A percentile compares a stretch with the other conserved stretches of the same genome.
phyloP scores from a whole-genome alignment of 345 rosid genomes.

The Gynandropsis gynandra region DNA sequence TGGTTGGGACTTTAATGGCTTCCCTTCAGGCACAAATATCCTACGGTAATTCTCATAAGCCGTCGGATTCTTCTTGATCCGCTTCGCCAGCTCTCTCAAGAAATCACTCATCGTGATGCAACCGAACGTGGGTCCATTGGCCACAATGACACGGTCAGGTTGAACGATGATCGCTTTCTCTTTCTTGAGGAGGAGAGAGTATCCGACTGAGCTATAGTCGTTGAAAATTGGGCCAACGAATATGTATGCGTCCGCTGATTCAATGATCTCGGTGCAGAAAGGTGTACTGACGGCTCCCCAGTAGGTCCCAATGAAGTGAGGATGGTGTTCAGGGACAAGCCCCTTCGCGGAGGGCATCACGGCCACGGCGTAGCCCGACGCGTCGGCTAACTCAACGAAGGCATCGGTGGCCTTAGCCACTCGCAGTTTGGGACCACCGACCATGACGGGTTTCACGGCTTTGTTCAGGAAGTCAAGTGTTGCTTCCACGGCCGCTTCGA shows the following conservation, averaged over 20 bases:
- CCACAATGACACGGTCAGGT: conserved; percentile 48
- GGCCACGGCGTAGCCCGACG: conserved; percentile 42
- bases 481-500: conserved; percentile 53
- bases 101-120: conserved; percentile 50
- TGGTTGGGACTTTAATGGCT: conserved; percentile 29
- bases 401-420: conserved; percentile 40
- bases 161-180: conserved; percentile 47
- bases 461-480: conserved; percentile 43
- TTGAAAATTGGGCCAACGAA: conserved; percentile 53
- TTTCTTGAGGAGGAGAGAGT: conserved; percentile 45
- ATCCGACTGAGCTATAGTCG: conserved; percentile 45
- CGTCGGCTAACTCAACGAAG: conserved; percentile 40
- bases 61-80: conserved; percentile 32
- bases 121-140: conserved; percentile 42
- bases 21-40: conserved; percentile 44
- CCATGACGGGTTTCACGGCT: conserved; percentile 57
- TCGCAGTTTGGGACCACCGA: conserved; percentile 45
- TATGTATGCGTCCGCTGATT: conserved; percentile 52
- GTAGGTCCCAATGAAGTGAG: conserved; percentile 50
- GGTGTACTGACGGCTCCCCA: conserved; percentile 53
- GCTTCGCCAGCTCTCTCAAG: conserved; percentile 36
- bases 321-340: conserved; percentile 45
- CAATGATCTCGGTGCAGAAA: conserved; percentile 51
- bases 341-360: conserved; percentile 62
- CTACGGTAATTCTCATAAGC: conserved; percentile 44